Base-by-base conservation (phyloP, 1,284 basidiomycete species). In the Tilletiopsis washingtonensis region DNA sequence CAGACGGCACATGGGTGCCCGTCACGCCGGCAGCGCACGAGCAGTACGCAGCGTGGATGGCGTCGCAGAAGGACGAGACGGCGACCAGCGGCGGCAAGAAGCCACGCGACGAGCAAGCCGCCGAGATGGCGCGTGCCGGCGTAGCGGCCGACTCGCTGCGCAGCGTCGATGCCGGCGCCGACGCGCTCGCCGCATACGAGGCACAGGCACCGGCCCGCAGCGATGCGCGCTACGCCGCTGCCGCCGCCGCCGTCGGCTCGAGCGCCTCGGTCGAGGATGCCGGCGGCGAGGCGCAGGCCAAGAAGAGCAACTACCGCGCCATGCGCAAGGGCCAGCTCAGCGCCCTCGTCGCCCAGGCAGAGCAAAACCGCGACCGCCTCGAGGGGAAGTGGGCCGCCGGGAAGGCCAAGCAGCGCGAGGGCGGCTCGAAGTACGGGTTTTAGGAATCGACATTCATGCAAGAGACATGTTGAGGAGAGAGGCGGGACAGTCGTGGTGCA, bases 11-110 rank as follows among this genome's bases (percentile, higher is more conserved):
- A 1, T 69, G 68, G 69, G 57, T 66, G 2, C 69, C 70, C 29
- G 59, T 72, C 23, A 72, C 70, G 11, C 67, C 68, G 2, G 65
- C 69, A 43, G 69, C 70, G 3, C 67, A 69, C 46, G 60, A 56
- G 3, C 51, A 52, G 5, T 63, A 64, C 25, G 54, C 53, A 12
- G 54, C 53, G 1, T 70, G 57, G 53, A 34, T 43, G n/a, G 21
- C 29, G 7, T 20, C 49, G 19, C 49, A 51, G 23, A 11, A 9
- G 4, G 12, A 17, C 15, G 44, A 36, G 12, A 1, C 32, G 23
- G 25, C 44, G 17, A 26, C 23, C 12, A 19, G 15, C 7, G 14
- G 24, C 26, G 40, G 23, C 15, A 17, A 24, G 17, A 29, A 27
- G 23, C 14, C 26, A 15, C 5, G 6, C 37, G 11, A 26, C n/a